These are phyloP conservation scores for Lipomyces oligophaga DNA, from an alignment of 805 yeast genomes.

Conservation along the genomic window DNA sequence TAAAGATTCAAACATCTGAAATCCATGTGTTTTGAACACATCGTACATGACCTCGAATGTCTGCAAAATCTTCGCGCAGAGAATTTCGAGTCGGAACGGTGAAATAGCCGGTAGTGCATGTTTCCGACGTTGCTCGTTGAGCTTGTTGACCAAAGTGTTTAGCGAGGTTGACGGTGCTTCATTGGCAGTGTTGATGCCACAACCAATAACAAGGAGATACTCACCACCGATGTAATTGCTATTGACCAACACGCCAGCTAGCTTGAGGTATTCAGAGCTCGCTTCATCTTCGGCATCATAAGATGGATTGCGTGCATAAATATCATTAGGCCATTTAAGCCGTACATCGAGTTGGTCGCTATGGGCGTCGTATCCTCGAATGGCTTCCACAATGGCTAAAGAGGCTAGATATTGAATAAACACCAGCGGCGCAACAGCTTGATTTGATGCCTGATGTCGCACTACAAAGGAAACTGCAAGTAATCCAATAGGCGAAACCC, in stretches of 20 bases:
- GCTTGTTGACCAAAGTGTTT: constrained; percentile 58
- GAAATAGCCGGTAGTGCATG: constrained; percentile 47
- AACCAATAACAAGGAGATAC: constrained; percentile 73
- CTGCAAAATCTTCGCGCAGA: constrained; percentile 66
- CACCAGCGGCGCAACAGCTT: constrained; percentile 54
- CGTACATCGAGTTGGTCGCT: constrained; percentile 73
- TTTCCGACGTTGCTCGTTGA: constrained; percentile 51
- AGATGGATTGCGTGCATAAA: constrained; percentile 66
- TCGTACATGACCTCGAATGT: constrained; percentile 60
- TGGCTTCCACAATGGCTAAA: constrained; percentile 76
- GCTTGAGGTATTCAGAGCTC: constrained; percentile 51
- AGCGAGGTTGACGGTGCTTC: constrained; percentile 91
- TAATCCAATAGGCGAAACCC: constrained; percentile 95
- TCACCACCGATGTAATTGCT: constrained; percentile 60
- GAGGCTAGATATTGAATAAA: constrained; percentile 83
- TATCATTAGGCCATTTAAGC: constrained; percentile 96
- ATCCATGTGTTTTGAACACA: constrained; percentile 58
- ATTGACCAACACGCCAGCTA: constrained; percentile 81
- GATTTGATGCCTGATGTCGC: constrained; percentile 47
- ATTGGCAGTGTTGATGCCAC: constrained; percentile 80
- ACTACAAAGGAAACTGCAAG: constrained; percentile 73
- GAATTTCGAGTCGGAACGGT: constrained; percentile 44
- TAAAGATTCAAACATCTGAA: constrained; percentile 58
- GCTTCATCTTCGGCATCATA: constrained; percentile 27
- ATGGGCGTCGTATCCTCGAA: constrained; percentile 58